Percentiles rank a stretch among this genome's conserved stretches.
These are phyloP conservation scores for Thelonectria discophora DNA, from an alignment of 2,329 filamentous ascomycete species.

Conservation along the genomic window DNA sequence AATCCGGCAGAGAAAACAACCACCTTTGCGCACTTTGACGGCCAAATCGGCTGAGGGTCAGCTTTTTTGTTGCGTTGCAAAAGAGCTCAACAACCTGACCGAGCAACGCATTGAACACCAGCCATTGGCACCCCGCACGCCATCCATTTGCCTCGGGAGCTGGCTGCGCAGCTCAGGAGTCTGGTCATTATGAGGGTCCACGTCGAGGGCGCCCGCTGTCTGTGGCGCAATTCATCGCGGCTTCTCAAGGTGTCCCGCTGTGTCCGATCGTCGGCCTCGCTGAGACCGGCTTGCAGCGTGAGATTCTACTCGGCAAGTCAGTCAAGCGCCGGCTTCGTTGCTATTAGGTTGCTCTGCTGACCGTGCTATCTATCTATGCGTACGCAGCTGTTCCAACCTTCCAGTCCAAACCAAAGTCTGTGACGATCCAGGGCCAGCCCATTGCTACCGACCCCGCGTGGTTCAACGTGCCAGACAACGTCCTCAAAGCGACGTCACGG, in stretches of 20 bases:
- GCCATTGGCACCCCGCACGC: conserved; percentile 18
- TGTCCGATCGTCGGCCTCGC: conserved; percentile 35
- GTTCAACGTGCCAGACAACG: conserved; percentile 84
- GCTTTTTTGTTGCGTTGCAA: conserved; percentile 4
- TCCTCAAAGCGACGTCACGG: conserved; percentile 77
- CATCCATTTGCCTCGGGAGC: conserved; percentile 25
- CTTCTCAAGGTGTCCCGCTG: conserved; percentile 31
- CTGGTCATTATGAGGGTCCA: conserved; percentile 39
- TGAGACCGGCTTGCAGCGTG: conserved; percentile 35
- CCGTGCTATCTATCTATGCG: conserved; percentile 25
- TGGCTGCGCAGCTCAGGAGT: conserved; percentile 33
- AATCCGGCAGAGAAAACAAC: conserved; percentile 12
- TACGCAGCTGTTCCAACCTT: conserved; percentile 37
- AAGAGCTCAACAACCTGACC: conserved; percentile 1
- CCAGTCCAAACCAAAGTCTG: conserved; percentile 34
- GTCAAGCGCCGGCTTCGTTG: conserved; percentile 23
- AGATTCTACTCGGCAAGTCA: conserved; percentile 41
- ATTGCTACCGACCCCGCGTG: conserved; percentile 72
- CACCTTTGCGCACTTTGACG: background rate
- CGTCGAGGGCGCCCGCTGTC: conserved; percentile 39
- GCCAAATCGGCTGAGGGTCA: background rate
- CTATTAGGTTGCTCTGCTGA: conserved; percentile 33
- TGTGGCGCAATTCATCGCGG: conserved; percentile 41
- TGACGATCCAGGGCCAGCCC: conserved; percentile 68
- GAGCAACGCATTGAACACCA: background rate